Conservation (phyloP, 768 basidiomycete species). For the Trametes cingulata region DNA sequence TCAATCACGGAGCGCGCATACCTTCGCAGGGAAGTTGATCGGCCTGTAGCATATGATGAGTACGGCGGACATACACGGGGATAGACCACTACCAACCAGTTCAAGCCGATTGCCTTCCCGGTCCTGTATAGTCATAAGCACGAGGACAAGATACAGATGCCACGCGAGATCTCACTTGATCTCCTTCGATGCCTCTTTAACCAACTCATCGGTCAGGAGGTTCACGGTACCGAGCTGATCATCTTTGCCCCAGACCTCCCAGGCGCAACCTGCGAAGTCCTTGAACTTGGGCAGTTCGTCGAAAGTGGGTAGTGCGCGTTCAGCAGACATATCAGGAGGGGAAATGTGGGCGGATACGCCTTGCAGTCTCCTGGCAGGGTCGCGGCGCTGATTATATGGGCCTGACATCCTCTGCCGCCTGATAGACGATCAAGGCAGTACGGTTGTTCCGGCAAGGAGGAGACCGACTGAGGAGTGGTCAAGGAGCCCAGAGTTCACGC, state of each 20-base stretch:
- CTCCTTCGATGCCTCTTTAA: conserved; percentile 56
- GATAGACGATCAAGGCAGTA: neutral
- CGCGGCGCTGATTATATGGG: neutral
- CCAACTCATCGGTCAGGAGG: conserved; percentile 61
- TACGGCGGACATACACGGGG: neutral
- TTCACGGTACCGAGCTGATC: conserved; percentile 72
- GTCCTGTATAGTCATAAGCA: conserved; percentile 35
- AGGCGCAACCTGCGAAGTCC: conserved; percentile 58
- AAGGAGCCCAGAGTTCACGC: neutral
- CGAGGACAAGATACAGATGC: neutral
- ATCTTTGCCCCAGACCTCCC: conserved; percentile 65
- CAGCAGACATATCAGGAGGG: conserved; percentile 16
- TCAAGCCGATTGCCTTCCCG: conserved; percentile 58
- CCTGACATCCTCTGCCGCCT: neutral
- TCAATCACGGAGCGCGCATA: conserved; percentile 24
- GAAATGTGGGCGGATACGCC: neutral
- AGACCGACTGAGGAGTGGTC: neutral
- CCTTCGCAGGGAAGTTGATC: conserved; percentile 65
- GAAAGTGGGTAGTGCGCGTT: conserved; percentile 41
- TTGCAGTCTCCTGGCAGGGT: neutral
- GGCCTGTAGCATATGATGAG: conserved; percentile 45
- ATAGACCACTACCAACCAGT: conserved; percentile 49
- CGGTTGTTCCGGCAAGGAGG: conserved; percentile 2
- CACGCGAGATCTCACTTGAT: conserved; percentile 45
- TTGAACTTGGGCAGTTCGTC: conserved; percentile 49